Evolutionary conservation across 345 rosid genomes (phyloP), one percentile per base, ranked within the genome.

Genomic region (Toxicodendron radicans): DNA sequence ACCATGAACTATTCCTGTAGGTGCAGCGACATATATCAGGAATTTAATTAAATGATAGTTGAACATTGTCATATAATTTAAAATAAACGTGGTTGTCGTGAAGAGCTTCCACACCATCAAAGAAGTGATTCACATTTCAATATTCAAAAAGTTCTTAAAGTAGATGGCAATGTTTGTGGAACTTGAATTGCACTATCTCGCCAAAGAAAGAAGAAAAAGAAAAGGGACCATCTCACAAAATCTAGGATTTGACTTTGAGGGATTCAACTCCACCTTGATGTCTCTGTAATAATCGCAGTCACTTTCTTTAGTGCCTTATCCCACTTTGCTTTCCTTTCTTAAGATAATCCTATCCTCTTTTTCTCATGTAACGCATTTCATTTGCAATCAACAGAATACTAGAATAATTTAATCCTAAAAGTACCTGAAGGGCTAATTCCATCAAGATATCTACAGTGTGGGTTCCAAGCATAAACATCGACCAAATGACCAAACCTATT

Each of bases 391-490:
- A 65, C 7, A 59, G 35, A 16, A 69, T 5, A 65, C 66, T 23
- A 13, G 4, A 64, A 78, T 23, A 53, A 63, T 45, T 52, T 73
- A 66, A 60, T 68, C 64, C 10, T 30, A 80, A 41, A 72, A 74
- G 41, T 91, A 95, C 98, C 99, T 82, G 96, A 83, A 85, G 98
- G 97, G 45, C 97, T 95, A 76, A 79, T 71, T 64, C 99, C 99
- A 83, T 95, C 98, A 41, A 91, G 86, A 78, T 86, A 88, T 81
- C 89, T 86, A 78, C 98, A 95, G 83, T 93, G 99, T 18, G 98
- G 99, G 78, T 85, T 95, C 99, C 99, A 93, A 17, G 91, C 79
- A 79, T 93, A 93, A 67, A 83, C 81, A 84, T 95, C 98, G 77
- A 86, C 88, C 82, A 95, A 76, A 86, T 93, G 95, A 78, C 98